A percentile compares a stretch with the other conserved stretches of the same genome.
These are phyloP conservation scores for Apiosordaria backusii DNA, from an alignment of 495 filamentous ascomycete species.

Conservation along the genomic window DNA sequence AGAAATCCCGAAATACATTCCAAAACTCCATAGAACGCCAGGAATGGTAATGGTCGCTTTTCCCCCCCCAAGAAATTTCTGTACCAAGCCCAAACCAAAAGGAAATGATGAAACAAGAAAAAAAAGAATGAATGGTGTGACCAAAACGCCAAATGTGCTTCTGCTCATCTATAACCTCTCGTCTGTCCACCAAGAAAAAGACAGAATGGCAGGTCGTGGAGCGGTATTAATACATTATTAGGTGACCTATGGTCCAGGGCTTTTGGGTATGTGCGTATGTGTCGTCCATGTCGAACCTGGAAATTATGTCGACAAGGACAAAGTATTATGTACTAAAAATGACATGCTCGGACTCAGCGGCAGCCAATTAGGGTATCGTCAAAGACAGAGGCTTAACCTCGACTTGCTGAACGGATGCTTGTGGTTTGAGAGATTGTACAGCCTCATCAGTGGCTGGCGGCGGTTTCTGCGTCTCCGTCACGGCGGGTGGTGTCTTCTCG, in stretches of 20 bases:
- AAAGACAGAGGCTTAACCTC: constrained; percentile 7
- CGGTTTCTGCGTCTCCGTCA: neutral
- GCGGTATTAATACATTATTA: neutral
- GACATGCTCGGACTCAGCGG: neutral
- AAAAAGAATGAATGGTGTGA: neutral
- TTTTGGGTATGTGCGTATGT: neutral
- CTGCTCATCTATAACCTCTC: neutral
- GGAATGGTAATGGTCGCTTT: constrained; percentile 6
- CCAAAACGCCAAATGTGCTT: constrained; percentile 12
- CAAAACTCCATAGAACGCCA: constrained; percentile 5
- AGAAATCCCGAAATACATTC: neutral
- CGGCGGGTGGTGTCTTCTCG: neutral
- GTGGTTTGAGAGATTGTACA: neutral
- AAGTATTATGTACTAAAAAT: neutral
- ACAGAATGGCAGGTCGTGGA: neutral
- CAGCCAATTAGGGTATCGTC: constrained; percentile 3
- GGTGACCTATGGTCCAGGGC: neutral
- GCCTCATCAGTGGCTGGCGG: neutral
- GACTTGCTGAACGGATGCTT: neutral
- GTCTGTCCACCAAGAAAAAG: neutral
- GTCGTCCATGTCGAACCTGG: neutral
- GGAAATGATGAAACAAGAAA: neutral
- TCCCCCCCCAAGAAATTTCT: neutral
- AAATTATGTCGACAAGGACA: neutral
- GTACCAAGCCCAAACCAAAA: neutral